Conservation (phyloP, 139 green algal species). For the Chlorella sorokiniana region DNA sequence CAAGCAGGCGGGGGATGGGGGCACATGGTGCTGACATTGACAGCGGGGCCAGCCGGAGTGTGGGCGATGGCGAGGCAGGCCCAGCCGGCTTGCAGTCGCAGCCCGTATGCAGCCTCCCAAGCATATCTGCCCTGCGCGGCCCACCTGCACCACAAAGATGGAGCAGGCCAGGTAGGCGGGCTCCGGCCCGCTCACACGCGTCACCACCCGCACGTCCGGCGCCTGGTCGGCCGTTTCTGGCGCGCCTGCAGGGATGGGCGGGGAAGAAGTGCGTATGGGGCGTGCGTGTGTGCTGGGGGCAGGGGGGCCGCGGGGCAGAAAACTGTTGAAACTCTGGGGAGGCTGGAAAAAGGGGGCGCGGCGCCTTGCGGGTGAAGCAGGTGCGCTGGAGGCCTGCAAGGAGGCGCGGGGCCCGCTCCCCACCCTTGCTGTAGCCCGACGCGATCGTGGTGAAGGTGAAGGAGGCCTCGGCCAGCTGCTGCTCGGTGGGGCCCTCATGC, state of each 20-base stretch:
- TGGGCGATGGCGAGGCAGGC: neutral
- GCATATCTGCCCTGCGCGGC: neutral
- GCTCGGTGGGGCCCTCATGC: slow-evolving; percentile 55
- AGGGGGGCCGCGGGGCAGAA: too few relatives aligned
- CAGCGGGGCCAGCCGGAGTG: too few relatives aligned
- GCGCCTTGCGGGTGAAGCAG: too few relatives aligned
- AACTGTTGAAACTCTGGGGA: too few relatives aligned
- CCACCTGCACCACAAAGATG: slow-evolving; percentile 56
- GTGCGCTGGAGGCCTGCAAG: too few relatives aligned
- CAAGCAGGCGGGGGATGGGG: neutral
- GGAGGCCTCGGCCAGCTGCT: slow-evolving; percentile 57
- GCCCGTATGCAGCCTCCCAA: neutral
- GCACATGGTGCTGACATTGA: too few relatives aligned
- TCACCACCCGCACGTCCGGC: slow-evolving; percentile 38
- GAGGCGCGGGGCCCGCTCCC: too few relatives aligned
- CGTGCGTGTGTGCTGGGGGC: too few relatives aligned
- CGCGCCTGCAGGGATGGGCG: neutral
- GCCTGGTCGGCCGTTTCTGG: neutral
- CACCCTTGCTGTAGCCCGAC: slow-evolving; percentile 43
- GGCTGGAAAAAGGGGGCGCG: too few relatives aligned
- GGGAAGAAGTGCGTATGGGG: neutral
- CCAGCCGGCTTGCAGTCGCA: neutral
- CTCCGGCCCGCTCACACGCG: slow-evolving; percentile 53
- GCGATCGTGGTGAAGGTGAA: slow-evolving; percentile 57
- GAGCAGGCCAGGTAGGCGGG: slow-evolving; percentile 67